Base-by-base conservation (phyloP, 1,284 basidiomycete species). In the Earliella scabrosa region DNA sequence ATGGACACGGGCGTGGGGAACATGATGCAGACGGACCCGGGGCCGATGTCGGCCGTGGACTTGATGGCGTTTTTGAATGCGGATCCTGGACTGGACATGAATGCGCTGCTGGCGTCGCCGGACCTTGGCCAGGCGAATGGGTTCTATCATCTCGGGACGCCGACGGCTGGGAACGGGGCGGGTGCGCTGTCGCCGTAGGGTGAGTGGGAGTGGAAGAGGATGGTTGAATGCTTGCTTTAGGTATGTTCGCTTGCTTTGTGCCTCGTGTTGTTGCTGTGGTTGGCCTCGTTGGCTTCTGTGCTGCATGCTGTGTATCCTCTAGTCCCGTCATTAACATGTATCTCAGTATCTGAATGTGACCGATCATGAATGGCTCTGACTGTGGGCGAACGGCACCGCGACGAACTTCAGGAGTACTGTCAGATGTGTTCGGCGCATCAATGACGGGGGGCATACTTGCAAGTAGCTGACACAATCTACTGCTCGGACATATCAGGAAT, bases 31-130 rank as follows among this genome's bases (percentile, higher is more conserved):
- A 60, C 64, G 36, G 58, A 62, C 36, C n/a, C 60, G 29, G 29
- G 29, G 18, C 52, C 63, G 21, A 70, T 74, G 68, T 68, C 69
- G 32, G 60, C 72, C 6, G 62, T 64, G 40, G 73, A 74, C 41
- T 50, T 77, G 20, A 67, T 76, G 62, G 71, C 74, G 36, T 65
- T 76, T 55, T 68, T 76, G 54, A 69, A 64, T 43, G 52, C 57
- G 43, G 75, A 74, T 41, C 65, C 67, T 4, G 53, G 56, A 26
- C 66, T 75, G 40, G 74, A 75, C 50, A 69, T 75, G 63, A 53
- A 64, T 32, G 60, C 68, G 55, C 51, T 71, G 27, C 48, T 71
- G 44, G 69, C 68, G 63, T 69, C 68, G 40, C 68, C 70, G 16
- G 52, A 63, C 40, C 18, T 60, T 2, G 53, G 48, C 14, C 51